Percentiles rank a stretch among this genome's conserved stretches.
Conservation (phyloP, 2,329 filamentous ascomycete genomes). For the Colletotrichum liaoningense region DNA sequence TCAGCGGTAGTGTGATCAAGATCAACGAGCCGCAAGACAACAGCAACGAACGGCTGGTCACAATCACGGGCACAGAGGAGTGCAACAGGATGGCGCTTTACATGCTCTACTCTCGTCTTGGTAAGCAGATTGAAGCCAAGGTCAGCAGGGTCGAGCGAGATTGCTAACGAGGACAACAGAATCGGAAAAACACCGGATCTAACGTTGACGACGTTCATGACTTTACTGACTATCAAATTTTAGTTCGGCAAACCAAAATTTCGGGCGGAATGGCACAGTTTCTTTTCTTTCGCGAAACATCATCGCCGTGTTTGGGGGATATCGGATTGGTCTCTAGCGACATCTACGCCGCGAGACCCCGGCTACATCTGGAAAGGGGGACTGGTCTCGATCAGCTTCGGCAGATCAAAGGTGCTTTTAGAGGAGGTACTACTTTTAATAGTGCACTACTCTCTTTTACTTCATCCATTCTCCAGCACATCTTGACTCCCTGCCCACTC, state of each 20-base stretch:
- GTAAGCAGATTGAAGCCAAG: constrained; percentile 62
- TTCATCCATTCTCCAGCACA: constrained; percentile 31
- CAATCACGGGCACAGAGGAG: constrained; percentile 96
- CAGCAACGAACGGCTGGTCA: constrained; percentile 97
- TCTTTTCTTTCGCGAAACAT: constrained; percentile 32
- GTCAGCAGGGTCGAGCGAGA: neutral
- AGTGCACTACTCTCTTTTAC: constrained; percentile 37
- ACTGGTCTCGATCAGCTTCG: constrained; percentile 28
- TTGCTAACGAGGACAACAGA: constrained; percentile 48
- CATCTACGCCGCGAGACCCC: constrained; percentile 17
- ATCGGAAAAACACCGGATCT: constrained; percentile 59
- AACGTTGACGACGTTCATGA: constrained; percentile 39
- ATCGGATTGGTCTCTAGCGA: constrained; percentile 25
- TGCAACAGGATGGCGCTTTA: constrained; percentile 99
- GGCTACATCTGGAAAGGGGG: constrained; percentile 30
- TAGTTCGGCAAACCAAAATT: constrained; percentile 37
- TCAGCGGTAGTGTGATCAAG: constrained; percentile 98
- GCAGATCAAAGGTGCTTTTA: constrained; percentile 36
- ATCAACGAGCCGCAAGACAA: constrained; percentile 99
- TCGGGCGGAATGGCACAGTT: constrained; percentile 35
- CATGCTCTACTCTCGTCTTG: constrained; percentile 97
- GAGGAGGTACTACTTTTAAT: constrained; percentile 37
- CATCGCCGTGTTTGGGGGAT: constrained; percentile 32
- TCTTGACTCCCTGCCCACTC: constrained; percentile 32
- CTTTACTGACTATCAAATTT: constrained; percentile 36